phyloP scores from a whole-genome alignment of 2,329 filamentous ascomycete genomes.

The Colletotrichum agaves region DNA sequence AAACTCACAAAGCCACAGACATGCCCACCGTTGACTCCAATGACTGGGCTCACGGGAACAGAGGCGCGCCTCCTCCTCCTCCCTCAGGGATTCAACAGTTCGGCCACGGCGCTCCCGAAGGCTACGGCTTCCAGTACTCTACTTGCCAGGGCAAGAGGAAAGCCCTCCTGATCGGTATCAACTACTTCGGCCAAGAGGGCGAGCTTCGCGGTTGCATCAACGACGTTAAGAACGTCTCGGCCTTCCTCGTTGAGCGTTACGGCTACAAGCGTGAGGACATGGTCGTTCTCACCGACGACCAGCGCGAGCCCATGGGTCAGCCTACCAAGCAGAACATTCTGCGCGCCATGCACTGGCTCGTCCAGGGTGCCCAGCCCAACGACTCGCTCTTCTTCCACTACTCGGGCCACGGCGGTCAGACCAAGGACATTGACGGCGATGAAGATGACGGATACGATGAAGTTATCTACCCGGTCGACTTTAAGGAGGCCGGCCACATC shows the following conservation, averaged over 20 bases:
- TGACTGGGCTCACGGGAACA: constrained; percentile 45
- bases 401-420: constrained; percentile 81
- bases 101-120: constrained; percentile 73
- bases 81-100: constrained; percentile 66
- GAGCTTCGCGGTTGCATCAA: constrained; percentile 84
- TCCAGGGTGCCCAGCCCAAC: constrained; percentile 76
- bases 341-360: constrained; percentile 80
- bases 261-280: constrained; percentile 82
- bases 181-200: constrained; percentile 79
- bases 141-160: constrained; percentile 79
- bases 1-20: constrained; percentile 18
- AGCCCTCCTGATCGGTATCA: constrained; percentile 82
- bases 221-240: constrained; percentile 80
- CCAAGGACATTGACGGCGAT: constrained; percentile 77
- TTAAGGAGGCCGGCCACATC: constrained; percentile 75
- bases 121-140: constrained; percentile 81
- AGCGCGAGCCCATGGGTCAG: constrained; percentile 74
- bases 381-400: constrained; percentile 84
- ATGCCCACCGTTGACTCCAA: constrained; percentile 41
- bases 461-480: constrained; percentile 83
- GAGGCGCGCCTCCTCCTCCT: constrained; percentile 53
- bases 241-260: constrained; percentile 74
- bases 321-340: constrained; percentile 82
- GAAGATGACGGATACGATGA: constrained; percentile 83
- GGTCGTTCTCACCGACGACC: constrained; percentile 82